A percentile compares a stretch with the other conserved stretches of the same genome.
phyloP scores from a whole-genome alignment of 1,139 yeast genomes.

The Scheffersomyces segobiensis region DNA sequence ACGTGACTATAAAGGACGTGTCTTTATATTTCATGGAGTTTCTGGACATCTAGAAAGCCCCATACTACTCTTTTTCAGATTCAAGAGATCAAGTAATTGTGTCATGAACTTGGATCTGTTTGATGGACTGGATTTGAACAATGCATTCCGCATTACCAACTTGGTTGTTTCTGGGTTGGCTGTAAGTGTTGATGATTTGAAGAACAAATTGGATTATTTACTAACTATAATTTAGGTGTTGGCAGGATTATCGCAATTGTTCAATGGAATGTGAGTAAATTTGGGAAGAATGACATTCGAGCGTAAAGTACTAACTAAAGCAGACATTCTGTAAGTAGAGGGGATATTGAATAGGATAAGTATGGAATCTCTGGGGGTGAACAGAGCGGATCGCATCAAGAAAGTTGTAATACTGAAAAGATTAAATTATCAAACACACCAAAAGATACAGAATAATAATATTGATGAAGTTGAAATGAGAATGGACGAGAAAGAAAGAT shows the following conservation, averaged over 20 bases:
- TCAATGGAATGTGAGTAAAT: constrained; percentile 53
- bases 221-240: constrained; percentile 36
- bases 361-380: background rate
- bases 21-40: background rate
- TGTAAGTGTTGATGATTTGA: constrained; percentile 36
- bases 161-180: constrained; percentile 61
- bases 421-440: too few species aligned
- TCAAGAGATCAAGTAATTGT: background rate
- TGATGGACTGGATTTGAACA: constrained; percentile 37
- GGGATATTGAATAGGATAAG: background rate
- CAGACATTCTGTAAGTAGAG: constrained; percentile 18
- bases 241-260: constrained; percentile 62
- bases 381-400: background rate
- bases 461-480: too few species aligned
- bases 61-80: background rate
- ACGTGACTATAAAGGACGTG: background rate
- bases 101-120: constrained; percentile 15
- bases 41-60: background rate
- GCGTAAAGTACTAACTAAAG: constrained; percentile 10
- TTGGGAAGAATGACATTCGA: background rate
- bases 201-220: background rate
- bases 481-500: background rate
- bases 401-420: background rate
- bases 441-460: background rate
- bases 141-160: constrained; percentile 64